Evolutionary conservation across 2,329 filamentous ascomycete genomes (phyloP).

Genomic region (Tolypocladium guangdongense): DNA sequence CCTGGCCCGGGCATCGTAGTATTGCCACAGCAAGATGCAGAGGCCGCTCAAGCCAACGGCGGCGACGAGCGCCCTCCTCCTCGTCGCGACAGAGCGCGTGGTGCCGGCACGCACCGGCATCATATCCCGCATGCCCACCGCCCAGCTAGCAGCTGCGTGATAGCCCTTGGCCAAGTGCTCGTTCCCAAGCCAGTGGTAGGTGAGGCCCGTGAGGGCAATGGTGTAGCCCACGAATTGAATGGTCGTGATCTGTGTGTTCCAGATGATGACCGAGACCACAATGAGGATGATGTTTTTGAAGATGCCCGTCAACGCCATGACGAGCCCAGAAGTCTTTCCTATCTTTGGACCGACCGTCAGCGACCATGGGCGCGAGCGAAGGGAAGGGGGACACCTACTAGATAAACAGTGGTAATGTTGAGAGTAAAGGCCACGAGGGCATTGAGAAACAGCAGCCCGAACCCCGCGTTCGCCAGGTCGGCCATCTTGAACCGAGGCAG

Average conservation of each 20-base stretch:
- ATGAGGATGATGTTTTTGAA: constrained; percentile 84
- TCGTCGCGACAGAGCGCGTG: not conserved
- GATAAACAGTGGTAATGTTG: constrained; percentile 73
- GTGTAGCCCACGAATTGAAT: constrained; percentile 71
- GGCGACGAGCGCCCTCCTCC: not conserved
- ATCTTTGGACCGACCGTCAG: constrained; percentile 45
- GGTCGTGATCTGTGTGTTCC: constrained; percentile 58
- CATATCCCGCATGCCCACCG: not conserved
- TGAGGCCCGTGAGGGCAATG: constrained; percentile 47
- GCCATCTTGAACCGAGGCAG: constrained; percentile 52
- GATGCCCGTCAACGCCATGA: constrained; percentile 77
- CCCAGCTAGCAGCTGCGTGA: not conserved
- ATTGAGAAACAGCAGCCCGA: constrained; percentile 57
- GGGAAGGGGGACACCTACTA: constrained; percentile 44
- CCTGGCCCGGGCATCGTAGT: not conserved
- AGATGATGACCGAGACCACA: constrained; percentile 63
- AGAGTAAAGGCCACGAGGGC: constrained; percentile 67
- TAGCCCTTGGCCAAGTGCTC: constrained; percentile 16
- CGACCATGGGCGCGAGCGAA: constrained; percentile 2
- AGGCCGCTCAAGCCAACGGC: not conserved
- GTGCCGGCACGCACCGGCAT: not conserved
- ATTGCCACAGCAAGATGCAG: not conserved
- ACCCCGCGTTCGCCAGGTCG: constrained; percentile 55
- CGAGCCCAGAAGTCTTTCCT: constrained; percentile 75
- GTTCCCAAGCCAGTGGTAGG: constrained; percentile 36